Conservation (phyloP, 2,329 filamentous ascomycete genomes). For the Cordyceps tenuipes region DNA sequence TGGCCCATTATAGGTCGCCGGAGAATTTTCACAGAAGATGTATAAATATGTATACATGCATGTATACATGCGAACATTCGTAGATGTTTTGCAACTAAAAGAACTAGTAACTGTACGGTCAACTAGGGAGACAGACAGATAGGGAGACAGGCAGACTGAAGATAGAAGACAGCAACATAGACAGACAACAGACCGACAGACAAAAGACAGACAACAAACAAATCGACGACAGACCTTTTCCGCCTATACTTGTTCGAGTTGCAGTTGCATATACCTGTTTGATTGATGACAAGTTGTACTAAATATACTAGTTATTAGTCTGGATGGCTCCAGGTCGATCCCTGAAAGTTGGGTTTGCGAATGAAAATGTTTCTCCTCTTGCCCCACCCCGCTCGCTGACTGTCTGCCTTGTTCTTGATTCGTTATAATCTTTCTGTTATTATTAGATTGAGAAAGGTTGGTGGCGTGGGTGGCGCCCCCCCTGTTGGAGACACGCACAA, state of each 20-base stretch:
- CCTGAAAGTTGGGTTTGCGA: not conserved
- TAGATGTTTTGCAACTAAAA: too few relatives aligned
- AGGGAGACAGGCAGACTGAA: too few relatives aligned
- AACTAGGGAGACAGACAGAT: too few relatives aligned
- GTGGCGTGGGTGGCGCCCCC: slow-evolving; percentile 1
- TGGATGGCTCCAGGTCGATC: not conserved
- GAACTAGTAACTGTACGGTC: too few relatives aligned
- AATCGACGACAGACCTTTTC: not conserved
- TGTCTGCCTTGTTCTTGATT: not conserved
- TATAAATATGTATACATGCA: too few relatives aligned
- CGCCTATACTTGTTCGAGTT: not conserved
- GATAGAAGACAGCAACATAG: too few relatives aligned
- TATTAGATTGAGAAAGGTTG: not conserved
- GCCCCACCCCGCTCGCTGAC: not conserved
- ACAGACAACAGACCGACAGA: too few relatives aligned
- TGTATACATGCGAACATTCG: too few relatives aligned
- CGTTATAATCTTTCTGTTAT: not conserved
- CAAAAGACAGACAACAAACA: not conserved
- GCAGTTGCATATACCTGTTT: not conserved
- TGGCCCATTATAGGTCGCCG: not conserved
- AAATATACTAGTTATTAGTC: not conserved
- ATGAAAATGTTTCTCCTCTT: not conserved
- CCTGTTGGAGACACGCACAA: not conserved
- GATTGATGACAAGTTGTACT: not conserved
- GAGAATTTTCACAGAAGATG: not conserved